phyloP scores from a whole-genome alignment of 352 stramenopile species.

The Phytopythium ostracodes region DNA sequence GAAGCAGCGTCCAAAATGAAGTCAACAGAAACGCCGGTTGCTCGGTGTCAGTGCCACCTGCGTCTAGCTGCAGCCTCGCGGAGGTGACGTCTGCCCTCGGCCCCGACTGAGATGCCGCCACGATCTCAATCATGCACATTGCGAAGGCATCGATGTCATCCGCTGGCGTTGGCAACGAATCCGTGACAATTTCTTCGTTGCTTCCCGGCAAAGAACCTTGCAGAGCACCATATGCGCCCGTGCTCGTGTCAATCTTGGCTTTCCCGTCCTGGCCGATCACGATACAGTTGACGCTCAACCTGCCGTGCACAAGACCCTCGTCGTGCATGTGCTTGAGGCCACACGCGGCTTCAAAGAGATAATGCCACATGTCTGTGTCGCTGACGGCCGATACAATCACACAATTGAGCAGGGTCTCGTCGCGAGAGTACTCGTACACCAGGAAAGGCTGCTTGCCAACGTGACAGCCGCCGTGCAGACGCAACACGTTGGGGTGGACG shows the following conservation, averaged over 20 bases:
- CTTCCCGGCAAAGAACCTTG: not conserved
- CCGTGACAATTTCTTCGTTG: not conserved
- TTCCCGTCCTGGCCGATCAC: constrained; percentile 16
- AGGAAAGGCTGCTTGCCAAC: constrained; percentile 20
- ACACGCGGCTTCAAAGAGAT: constrained; percentile 18
- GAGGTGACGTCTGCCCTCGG: not conserved
- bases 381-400: constrained; percentile 4
- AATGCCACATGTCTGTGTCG: constrained; percentile 17
- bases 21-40: constrained; percentile 1
- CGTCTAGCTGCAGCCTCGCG: not conserved
- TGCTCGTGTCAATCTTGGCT: constrained; percentile 17
- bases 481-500: constrained; percentile 13
- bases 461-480: constrained; percentile 19
- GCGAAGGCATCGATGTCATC: constrained; percentile 19
- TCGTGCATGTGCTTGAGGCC: constrained; percentile 20
- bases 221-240: not conserved
- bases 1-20: constrained; percentile 8
- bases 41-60: constrained; percentile 8
- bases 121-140: constrained; percentile 9
- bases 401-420: constrained; percentile 11
- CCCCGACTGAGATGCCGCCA: not conserved
- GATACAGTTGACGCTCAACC: constrained; percentile 7
- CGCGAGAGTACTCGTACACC: constrained; percentile 17
- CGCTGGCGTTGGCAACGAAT: constrained; percentile 3
- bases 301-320: constrained; percentile 13